A percentile compares a stretch with the other conserved stretches of the same genome.
phyloP scores from a whole-genome alignment of 495 filamentous ascomycete species.

The Lophiostoma macrostomum region DNA sequence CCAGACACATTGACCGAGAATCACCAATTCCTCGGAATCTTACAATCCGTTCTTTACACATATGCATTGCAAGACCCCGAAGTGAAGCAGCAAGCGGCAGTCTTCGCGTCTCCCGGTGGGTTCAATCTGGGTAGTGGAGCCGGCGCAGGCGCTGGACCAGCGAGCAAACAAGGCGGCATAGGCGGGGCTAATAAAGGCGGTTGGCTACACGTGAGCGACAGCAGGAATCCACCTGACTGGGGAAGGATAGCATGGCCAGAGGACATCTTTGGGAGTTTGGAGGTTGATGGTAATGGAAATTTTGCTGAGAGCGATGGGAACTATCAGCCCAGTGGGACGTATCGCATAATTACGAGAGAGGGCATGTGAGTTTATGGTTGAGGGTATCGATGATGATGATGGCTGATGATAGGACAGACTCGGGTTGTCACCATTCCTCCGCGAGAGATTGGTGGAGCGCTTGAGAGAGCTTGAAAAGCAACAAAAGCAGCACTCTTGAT shows the following conservation, averaged over 20 bases:
- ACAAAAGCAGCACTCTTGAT: background rate
- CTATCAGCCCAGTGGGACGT: conserved; percentile 64
- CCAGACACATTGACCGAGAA: conserved; percentile 76
- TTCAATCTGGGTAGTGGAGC: conserved; percentile 57
- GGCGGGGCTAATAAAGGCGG: conserved; percentile 82
- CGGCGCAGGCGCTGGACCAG: conserved; percentile 62
- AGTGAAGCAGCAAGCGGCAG: conserved; percentile 70
- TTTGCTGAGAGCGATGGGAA: conserved; percentile 61
- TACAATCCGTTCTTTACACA: conserved; percentile 68
- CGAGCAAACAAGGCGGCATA: conserved; percentile 76
- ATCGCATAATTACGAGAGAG: conserved; percentile 65
- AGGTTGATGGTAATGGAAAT: conserved; percentile 73
- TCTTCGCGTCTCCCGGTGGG: conserved; percentile 75
- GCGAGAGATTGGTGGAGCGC: conserved; percentile 53
- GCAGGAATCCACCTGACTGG: conserved; percentile 79
- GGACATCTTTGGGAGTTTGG: conserved; percentile 91
- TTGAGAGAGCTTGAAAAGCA: conserved; percentile 17
- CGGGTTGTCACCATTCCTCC: conserved; percentile 56
- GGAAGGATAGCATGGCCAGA: conserved; percentile 85
- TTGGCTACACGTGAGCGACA: conserved; percentile 84
- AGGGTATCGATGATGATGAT: background rate
- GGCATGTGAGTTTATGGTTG: conserved; percentile 57
- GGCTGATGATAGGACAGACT: conserved; percentile 41
- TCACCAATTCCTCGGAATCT: conserved; percentile 65
- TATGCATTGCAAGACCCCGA: conserved; percentile 70